Evolutionary conservation across 495 filamentous ascomycete species (phyloP).

Genomic region (Margaritispora aquatica): DNA sequence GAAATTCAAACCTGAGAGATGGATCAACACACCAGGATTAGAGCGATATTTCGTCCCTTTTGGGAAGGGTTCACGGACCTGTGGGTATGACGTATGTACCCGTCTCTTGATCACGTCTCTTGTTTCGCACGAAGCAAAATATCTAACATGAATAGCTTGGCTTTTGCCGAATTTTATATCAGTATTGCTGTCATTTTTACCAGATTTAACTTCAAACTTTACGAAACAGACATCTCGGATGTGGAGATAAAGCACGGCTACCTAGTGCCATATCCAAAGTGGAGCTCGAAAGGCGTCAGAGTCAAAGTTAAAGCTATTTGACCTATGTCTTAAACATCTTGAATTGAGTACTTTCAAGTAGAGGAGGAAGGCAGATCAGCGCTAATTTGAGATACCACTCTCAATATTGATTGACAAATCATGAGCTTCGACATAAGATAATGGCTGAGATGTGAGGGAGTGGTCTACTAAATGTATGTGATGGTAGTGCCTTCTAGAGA

Average conservation of each 20-base stretch:
- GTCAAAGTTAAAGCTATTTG: neutral
- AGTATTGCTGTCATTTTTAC: constrained; percentile 33
- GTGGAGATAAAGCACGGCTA: constrained; percentile 10
- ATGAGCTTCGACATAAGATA: too few species aligned
- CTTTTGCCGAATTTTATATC: constrained; percentile 30
- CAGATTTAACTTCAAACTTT: constrained; percentile 25
- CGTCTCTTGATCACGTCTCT: too few species aligned
- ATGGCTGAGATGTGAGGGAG: too few species aligned
- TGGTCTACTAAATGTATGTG: too few species aligned
- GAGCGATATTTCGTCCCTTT: constrained; percentile 38
- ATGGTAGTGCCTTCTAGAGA: too few species aligned
- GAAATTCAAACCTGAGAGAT: constrained; percentile 39
- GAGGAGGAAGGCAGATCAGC: too few species aligned
- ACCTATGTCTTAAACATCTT: too few species aligned
- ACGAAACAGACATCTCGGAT: constrained; percentile 10
- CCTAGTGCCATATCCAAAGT: constrained; percentile 5
- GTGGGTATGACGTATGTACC: constrained; percentile 35
- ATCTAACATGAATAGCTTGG: constrained; percentile 26
- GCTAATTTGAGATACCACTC: too few species aligned
- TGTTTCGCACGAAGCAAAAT: constrained; percentile 7
- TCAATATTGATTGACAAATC: too few species aligned
- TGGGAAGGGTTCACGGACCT: constrained; percentile 36
- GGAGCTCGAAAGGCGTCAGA: constrained; percentile 10
- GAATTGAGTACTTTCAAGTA: too few species aligned
- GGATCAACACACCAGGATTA: constrained; percentile 30